phyloP scores from a whole-genome alignment of 768 basidiomycete genomes.

The Kwoniella europaea region DNA sequence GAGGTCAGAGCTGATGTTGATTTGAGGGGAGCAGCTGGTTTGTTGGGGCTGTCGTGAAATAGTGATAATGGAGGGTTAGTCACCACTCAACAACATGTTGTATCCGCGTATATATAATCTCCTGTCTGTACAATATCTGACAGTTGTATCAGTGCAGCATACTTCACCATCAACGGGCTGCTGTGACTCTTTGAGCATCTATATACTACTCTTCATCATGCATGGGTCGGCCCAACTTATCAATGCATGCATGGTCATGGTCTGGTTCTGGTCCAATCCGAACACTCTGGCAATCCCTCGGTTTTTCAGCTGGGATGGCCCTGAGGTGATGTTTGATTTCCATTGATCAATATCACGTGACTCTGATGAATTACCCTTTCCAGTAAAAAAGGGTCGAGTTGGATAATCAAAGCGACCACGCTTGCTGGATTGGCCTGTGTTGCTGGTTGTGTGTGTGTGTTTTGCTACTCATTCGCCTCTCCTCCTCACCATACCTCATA shows the following conservation, averaged over 20 bases:
- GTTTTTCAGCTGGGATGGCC: background rate
- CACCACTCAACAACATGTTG: background rate
- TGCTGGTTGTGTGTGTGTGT: background rate
- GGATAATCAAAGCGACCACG: background rate
- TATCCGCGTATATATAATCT: background rate
- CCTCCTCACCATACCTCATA: background rate
- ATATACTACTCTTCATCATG: background rate
- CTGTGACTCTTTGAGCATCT: no score
- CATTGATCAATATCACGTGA: slow-evolving; percentile 14
- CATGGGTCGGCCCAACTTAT: background rate
- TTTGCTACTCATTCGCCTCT: slow-evolving; percentile 11
- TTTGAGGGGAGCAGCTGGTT: slow-evolving; percentile 28
- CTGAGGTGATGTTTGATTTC: slow-evolving; percentile 10
- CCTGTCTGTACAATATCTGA: no score
- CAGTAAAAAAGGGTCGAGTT: background rate
- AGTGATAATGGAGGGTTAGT: background rate
- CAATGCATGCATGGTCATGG: background rate
- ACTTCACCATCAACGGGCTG: no score
- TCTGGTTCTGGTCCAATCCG: background rate
- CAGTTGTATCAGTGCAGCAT: no score
- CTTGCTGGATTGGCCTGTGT: background rate
- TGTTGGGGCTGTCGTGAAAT: slow-evolving; percentile 31
- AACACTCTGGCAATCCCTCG: slow-evolving; percentile 9
- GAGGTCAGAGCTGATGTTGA: slow-evolving; percentile 33
- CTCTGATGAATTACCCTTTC: background rate